Percentiles rank a stretch among this genome's conserved stretches.
These are phyloP conservation scores for Colletotrichum sp. DNA, from an alignment of 2,329 filamentous ascomycete species.

Conservation along the genomic window DNA sequence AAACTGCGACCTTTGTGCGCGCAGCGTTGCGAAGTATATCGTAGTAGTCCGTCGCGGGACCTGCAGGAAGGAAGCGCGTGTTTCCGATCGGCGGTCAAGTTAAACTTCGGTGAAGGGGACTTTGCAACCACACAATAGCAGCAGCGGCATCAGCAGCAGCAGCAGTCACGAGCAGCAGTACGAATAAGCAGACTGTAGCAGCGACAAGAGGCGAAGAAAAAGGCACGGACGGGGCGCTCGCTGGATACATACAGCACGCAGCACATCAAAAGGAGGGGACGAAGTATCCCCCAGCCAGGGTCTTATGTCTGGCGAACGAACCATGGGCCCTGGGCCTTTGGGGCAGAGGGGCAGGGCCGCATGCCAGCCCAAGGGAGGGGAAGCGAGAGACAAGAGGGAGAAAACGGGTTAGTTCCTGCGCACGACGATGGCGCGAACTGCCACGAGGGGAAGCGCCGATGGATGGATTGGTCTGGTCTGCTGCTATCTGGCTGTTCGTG, in stretches of 20 bases:
- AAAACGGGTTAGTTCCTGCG: neutral
- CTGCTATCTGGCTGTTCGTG: neutral
- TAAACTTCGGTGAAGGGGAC: conserved; percentile 2
- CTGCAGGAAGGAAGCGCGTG: neutral
- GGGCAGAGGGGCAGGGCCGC: neutral
- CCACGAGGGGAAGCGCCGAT: neutral
- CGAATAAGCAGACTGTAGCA: neutral
- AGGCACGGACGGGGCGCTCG: neutral
- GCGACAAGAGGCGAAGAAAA: neutral
- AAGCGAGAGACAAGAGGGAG: neutral
- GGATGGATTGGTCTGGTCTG: neutral
- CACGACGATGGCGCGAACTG: neutral
- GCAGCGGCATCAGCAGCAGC: neutral
- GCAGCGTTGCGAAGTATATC: neutral
- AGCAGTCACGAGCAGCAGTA: neutral
- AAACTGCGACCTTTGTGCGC: neutral
- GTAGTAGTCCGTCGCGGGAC: neutral
- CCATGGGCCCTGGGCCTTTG: neutral
- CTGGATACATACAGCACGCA: neutral
- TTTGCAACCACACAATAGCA: neutral
- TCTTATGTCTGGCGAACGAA: neutral
- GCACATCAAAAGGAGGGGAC: neutral
- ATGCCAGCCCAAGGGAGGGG: neutral
- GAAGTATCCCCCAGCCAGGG: neutral
- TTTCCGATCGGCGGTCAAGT: conserved; percentile 14